Evolutionary conservation across 306 rosid genomes (phyloP), one percentile per base, ranked within the genome.

Genomic region (Amphicarpaea edgeworthii): DNA sequence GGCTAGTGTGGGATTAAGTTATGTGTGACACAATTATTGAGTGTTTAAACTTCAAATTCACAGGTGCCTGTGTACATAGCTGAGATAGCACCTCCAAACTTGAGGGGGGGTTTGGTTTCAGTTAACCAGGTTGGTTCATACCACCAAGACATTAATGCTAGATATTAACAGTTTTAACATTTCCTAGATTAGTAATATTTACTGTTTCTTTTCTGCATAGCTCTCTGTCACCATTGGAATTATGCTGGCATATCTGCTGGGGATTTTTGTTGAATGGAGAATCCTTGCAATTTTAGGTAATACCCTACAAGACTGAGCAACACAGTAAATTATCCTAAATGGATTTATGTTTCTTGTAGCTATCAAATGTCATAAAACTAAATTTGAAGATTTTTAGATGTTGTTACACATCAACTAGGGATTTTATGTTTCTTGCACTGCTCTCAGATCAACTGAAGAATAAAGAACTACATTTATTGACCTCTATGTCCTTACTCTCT

Each of bases 1-100:
- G 20, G 28, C 45, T 59, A 23, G 21, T 57, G 12, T 77, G 64
- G 67, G 60, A 69, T 60, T 72, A 67, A 80, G 64, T 73, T 77
- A 49, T 85, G 69, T 73, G 49, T 7, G 5, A 62, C 43, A 84
- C 75, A 62, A 70, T 42, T 21, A 21, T 55, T 77, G 68, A 38
- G 67, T 42, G 62, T 66, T 66, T 3, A 66, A 66, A 65, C 47
- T 79, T 55, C 68, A 70, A 72, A 67, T 83, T 77, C 30, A 24
- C 73, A 95, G 97, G 97, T 92, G 63, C 99, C 99, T 0, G 96
- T 95, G 3, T 95, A 92, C 65, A 92, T 92, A 73, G 96, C 99
- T 19, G 99, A 95, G 89, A 95, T 95, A 84, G 51, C 99, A 28
- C 99, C 99, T 70, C 97, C 93, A 81, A 87, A 95, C 84, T 46